Conservation (phyloP, 768 basidiomycete species). For the Erythrobasidium yunnanense region DNA sequence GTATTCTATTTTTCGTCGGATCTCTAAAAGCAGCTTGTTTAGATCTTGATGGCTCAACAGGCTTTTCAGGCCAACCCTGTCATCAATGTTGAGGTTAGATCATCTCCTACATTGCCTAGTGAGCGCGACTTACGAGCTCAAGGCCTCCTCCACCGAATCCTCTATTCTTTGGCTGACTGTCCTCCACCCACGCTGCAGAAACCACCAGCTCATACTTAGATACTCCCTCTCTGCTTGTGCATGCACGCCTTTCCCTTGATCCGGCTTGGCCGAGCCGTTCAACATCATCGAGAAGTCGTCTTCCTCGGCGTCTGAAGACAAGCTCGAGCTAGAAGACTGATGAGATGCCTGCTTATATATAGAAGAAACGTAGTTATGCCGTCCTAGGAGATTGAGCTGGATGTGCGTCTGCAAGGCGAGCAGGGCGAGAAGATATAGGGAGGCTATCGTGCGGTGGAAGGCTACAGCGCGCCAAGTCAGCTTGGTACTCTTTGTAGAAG, state of each 20-base stretch:
- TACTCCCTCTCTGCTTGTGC: conserved; percentile 54
- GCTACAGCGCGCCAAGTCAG: conserved; percentile 37
- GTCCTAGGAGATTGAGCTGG: conserved; percentile 74
- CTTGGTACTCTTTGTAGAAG: neutral
- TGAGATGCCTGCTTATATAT: conserved; percentile 41
- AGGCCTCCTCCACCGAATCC: conserved; percentile 65
- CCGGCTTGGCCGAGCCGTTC: too few relatives aligned
- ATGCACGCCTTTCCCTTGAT: conserved; percentile 37
- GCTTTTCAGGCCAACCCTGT: conserved; percentile 70
- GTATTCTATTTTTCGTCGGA: conserved; percentile 64
- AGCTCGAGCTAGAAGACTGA: too few relatives aligned
- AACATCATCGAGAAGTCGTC: too few relatives aligned
- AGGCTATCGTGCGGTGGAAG: conserved; percentile 74
- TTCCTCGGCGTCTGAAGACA: too few relatives aligned
- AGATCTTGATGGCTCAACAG: conserved; percentile 62
- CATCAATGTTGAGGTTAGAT: neutral
- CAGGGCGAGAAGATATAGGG: conserved; percentile 73
- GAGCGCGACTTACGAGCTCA: conserved; percentile 56
- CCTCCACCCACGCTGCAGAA: conserved; percentile 83
- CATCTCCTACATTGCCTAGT: neutral
- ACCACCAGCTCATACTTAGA: conserved; percentile 83
- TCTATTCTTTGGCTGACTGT: conserved; percentile 64
- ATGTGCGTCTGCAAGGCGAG: conserved; percentile 74
- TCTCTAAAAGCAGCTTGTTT: conserved; percentile 57
- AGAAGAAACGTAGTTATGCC: conserved; percentile 64